Conservation (phyloP, 768 basidiomycete species). For the Leccinellum rugosiceps region DNA sequence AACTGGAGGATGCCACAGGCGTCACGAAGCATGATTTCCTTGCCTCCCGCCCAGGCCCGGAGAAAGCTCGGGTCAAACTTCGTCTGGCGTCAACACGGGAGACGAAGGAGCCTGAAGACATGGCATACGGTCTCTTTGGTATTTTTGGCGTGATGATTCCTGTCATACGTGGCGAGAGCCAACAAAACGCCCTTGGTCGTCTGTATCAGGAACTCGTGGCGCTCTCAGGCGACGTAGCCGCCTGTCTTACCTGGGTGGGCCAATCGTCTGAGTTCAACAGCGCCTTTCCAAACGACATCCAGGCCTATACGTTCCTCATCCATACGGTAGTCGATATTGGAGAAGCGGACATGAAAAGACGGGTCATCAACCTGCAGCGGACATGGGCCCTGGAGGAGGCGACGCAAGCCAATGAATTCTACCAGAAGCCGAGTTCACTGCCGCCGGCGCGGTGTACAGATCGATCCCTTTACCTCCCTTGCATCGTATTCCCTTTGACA, state of each 20-base stretch:
- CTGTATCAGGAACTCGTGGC: slow-evolving; percentile 18
- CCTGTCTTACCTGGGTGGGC: slow-evolving; percentile 19
- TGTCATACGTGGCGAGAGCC: slow-evolving; percentile 17
- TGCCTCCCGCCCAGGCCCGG: slow-evolving; percentile 7
- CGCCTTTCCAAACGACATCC: slow-evolving; percentile 16
- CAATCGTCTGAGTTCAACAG: slow-evolving; percentile 21
- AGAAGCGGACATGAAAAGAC: slow-evolving; percentile 6
- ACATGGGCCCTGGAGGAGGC: slow-evolving; percentile 2
- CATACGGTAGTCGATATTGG: slow-evolving; percentile 4
- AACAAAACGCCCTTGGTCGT: slow-evolving; percentile 18
- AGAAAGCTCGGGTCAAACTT: slow-evolving; percentile 14
- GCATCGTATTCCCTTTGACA: slow-evolving; percentile 15
- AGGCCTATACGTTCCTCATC: slow-evolving; percentile 5
- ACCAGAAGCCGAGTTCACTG: not conserved
- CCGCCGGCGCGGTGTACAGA: slow-evolving; percentile 4
- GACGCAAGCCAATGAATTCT: slow-evolving; percentile 4
- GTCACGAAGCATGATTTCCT: slow-evolving; percentile 9
- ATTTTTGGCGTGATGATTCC: slow-evolving; percentile 16
- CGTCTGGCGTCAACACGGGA: slow-evolving; percentile 20
- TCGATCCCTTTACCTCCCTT: slow-evolving; percentile 15
- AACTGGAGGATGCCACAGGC: slow-evolving; percentile 9
- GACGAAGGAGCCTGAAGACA: slow-evolving; percentile 17
- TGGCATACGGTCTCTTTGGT: slow-evolving; percentile 22
- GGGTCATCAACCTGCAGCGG: not conserved
- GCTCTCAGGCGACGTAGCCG: slow-evolving; percentile 16